Conservation (phyloP, 2,329 filamentous ascomycete species). For the Tolypocladium endophyticum region DNA sequence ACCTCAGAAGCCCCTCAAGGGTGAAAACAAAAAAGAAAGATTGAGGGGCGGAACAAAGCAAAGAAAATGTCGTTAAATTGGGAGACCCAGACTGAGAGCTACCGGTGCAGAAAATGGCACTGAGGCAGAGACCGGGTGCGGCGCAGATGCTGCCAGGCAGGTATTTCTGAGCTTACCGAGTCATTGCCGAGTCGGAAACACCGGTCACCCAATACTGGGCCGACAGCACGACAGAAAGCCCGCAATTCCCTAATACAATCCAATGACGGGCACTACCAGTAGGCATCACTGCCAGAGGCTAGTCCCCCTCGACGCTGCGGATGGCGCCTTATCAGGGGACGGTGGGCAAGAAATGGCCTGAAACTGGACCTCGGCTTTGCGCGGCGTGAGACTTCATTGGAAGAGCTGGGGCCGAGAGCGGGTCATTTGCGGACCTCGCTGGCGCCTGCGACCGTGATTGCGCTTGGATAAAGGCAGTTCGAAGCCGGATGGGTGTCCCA, state of each 20-base stretch:
- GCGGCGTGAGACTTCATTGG: neutral
- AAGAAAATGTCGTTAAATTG: neutral
- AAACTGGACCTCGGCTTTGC: neutral
- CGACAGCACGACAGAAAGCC: neutral
- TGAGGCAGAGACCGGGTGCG: neutral
- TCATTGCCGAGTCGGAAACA: neutral
- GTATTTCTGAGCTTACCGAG: neutral
- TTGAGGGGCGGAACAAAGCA: neutral
- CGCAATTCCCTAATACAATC: neutral
- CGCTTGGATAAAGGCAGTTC: neutral
- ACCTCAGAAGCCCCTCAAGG: neutral
- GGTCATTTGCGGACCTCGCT: neutral
- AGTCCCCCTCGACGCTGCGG: neutral
- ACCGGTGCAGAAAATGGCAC: neutral
- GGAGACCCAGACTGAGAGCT: neutral
- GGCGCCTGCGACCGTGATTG: neutral
- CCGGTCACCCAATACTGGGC: neutral
- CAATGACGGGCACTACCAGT: neutral
- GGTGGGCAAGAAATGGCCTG: neutral
- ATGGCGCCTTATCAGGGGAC: neutral
- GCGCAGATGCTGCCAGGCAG: neutral
- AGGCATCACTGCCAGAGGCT: neutral
- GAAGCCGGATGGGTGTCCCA: neutral
- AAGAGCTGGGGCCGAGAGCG: neutral
- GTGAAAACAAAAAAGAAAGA: neutral